Conservation (phyloP, 805 yeast genomes). For the Monosporozyma aerobia region DNA sequence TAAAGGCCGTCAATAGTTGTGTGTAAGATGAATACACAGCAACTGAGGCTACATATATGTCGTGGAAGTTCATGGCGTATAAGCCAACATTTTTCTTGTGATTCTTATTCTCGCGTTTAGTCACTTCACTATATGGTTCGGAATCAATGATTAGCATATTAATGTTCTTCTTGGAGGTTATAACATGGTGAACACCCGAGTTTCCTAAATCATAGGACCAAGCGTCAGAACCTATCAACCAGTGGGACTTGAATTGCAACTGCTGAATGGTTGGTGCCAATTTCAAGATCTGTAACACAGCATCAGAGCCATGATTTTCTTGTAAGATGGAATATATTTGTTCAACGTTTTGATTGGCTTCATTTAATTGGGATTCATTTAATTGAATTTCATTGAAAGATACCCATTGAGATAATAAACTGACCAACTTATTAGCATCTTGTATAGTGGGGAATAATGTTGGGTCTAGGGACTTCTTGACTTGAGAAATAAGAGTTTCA, state of each 20-base stretch:
- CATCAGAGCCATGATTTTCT: slow-evolving; percentile 32
- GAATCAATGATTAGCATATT: slow-evolving; percentile 84
- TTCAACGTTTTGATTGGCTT: slow-evolving; percentile 25
- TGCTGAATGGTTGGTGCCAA: slow-evolving; percentile 32
- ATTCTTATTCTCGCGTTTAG: slow-evolving; percentile 31
- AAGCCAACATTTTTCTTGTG: slow-evolving; percentile 77
- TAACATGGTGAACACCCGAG: slow-evolving; percentile 81
- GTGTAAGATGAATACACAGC: slow-evolving; percentile 92
- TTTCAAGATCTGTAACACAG: slow-evolving; percentile 38
- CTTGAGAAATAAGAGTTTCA: slow-evolving; percentile 35
- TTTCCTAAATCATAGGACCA: slow-evolving; percentile 93
- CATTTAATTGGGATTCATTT: slow-evolving; percentile 20
- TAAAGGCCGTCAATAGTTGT: slow-evolving; percentile 77
- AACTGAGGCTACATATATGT: slow-evolving; percentile 85
- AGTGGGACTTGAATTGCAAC: slow-evolving; percentile 44
- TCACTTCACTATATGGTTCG: slow-evolving; percentile 48
- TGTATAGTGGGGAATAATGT: slow-evolving; percentile 35
- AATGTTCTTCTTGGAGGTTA: slow-evolving; percentile 65
- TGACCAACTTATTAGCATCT: slow-evolving; percentile 39
- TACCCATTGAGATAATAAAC: slow-evolving; percentile 62
- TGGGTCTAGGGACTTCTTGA: slow-evolving; percentile 38
- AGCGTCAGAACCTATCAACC: slow-evolving; percentile 91
- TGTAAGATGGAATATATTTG: slow-evolving; percentile 33
- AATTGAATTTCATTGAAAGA: slow-evolving; percentile 37
- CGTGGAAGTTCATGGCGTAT: slow-evolving; percentile 88